phyloP scores from a whole-genome alignment of 257 asterid genomes.

The Primulina huaijiensis region DNA sequence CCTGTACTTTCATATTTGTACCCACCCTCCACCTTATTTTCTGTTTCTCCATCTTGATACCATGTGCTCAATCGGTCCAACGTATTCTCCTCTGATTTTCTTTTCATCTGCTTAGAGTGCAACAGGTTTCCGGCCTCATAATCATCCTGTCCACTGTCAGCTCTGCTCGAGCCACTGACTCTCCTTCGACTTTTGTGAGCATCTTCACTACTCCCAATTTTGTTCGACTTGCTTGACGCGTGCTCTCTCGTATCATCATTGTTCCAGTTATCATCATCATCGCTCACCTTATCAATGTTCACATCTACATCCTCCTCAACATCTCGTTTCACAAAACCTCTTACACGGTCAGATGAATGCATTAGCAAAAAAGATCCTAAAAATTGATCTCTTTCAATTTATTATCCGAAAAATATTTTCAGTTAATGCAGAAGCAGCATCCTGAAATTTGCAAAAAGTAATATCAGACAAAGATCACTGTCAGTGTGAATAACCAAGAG shows the following conservation, averaged over 20 bases:
- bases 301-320: slow-evolving; percentile 62
- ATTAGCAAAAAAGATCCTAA: slow-evolving; percentile 38
- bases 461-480: slow-evolving; percentile 12
- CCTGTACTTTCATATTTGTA: slow-evolving; percentile 58
- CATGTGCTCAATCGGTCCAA: slow-evolving; percentile 77
- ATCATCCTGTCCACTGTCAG: slow-evolving; percentile 70
- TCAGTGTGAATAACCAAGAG: slow-evolving; percentile 1
- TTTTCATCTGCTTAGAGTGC: slow-evolving; percentile 63
- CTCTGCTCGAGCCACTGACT: slow-evolving; percentile 50
- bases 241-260: slow-evolving; percentile 52
- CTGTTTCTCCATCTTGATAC: slow-evolving; percentile 86
- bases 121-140: slow-evolving; percentile 56
- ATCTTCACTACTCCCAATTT: slow-evolving; percentile 51
- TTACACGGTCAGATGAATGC: slow-evolving; percentile 67
- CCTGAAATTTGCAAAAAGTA: slow-evolving; percentile 23
- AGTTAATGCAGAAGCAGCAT: slow-evolving; percentile 23
- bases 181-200: slow-evolving; percentile 68
- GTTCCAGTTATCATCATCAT: slow-evolving; percentile 53
- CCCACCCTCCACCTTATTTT: slow-evolving; percentile 48
- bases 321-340: slow-evolving; percentile 50
- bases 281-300: slow-evolving; percentile 60
- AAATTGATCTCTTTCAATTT: slow-evolving; percentile 24
- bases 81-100: slow-evolving; percentile 61
- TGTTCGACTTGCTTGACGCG: slow-evolving; percentile 55
- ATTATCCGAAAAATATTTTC: slow-evolving; percentile 14